Base-by-base conservation (phyloP, 73 alveolate genomes). In the Paramecium sexaurelia region DNA sequence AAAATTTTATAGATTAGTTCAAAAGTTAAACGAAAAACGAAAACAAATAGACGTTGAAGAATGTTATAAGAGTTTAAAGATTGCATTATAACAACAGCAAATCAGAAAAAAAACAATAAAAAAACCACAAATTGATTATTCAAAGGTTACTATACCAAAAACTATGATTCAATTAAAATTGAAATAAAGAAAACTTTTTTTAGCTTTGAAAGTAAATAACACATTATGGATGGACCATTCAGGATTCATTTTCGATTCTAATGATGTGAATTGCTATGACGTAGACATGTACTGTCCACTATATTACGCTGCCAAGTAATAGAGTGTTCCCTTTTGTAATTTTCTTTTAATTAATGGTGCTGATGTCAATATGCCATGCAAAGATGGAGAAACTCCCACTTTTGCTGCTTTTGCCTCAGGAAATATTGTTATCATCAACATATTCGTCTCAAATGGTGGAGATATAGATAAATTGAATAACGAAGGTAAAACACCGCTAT, bases 291-390 rank as follows among this genome's bases (percentile, higher is more conserved):
- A 36, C 9, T 73, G 87, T 39, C 87, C 87, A n/a, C 22, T 73
- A 6, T 73, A 73, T 73, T 39, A 73, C 35, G 87, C 87, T 27
- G 87, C 87, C 8, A 73, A 73, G 35, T 36, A 36, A 32, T 36
- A 73, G 19, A 73, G 87, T 73, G 29, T 73, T 11, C 36, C 11
- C 0, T 73, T 73, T 11, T 73, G 87, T 36, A 39, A 33, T 36
- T 73, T 73, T 39, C 67, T 73, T 8, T 19, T 73, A 5, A 36
- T 8, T 20, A 39, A 33, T 36, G 87, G 87, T 36, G 87, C 87
- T 10, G 87, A 73, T 39, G 87, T 73, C 5, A 73, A 73, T 73
- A 73, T 73, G 87, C 87, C 87, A 17, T 73, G 87, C n/a, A 73
- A 73, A 20, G 32, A 73, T 73, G 87, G 87, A 20, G 55, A 36